Percentiles rank a stretch among this genome's conserved stretches.
These are phyloP conservation scores for Hygrophila difformis DNA, from an alignment of 257 asterid species.

Conservation along the genomic window DNA sequence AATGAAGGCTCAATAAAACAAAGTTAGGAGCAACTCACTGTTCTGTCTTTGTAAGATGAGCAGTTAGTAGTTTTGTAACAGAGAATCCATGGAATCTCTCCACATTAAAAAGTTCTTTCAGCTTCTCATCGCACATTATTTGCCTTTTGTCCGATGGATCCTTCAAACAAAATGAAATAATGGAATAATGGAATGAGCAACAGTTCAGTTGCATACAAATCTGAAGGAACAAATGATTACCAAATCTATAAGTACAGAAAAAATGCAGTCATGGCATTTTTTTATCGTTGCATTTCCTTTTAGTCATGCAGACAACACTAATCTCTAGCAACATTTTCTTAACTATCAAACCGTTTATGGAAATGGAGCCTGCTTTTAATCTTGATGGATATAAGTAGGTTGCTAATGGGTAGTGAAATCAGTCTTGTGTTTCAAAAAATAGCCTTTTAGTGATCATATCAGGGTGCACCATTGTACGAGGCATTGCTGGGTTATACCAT, in stretches of 20 bases:
- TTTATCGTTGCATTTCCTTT: background rate
- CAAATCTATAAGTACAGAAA: slow-evolving; percentile 1
- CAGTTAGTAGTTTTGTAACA: slow-evolving; percentile 50
- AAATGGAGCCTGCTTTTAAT: background rate
- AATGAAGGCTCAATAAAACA: background rate
- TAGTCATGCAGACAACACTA: background rate
- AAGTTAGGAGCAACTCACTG: slow-evolving; percentile 35
- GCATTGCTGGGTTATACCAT: background rate
- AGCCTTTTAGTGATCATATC: background rate
- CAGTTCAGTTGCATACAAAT: slow-evolving; percentile 7
- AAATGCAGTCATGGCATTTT: background rate
- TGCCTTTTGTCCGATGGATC: slow-evolving; percentile 88
- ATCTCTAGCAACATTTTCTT: background rate
- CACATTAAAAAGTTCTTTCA: slow-evolving; percentile 68
- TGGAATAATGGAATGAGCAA: slow-evolving; percentile 2
- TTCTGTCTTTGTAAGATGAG: slow-evolving; percentile 56
- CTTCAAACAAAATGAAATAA: slow-evolving; percentile 34
- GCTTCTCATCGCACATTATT: slow-evolving; percentile 80
- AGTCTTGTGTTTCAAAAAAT: background rate
- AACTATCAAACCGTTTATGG: background rate
- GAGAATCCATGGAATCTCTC: slow-evolving; percentile 68
- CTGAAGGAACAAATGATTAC: slow-evolving; percentile 1
- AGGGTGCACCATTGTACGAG: slow-evolving; percentile 1
- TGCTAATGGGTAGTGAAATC: background rate
- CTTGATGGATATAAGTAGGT: background rate